Percentiles rank a stretch among this genome's conserved stretches.
Evolutionary conservation across 1,284 basidiomycete species (phyloP).

Genomic region (Ceratobasidium sp.): DNA sequence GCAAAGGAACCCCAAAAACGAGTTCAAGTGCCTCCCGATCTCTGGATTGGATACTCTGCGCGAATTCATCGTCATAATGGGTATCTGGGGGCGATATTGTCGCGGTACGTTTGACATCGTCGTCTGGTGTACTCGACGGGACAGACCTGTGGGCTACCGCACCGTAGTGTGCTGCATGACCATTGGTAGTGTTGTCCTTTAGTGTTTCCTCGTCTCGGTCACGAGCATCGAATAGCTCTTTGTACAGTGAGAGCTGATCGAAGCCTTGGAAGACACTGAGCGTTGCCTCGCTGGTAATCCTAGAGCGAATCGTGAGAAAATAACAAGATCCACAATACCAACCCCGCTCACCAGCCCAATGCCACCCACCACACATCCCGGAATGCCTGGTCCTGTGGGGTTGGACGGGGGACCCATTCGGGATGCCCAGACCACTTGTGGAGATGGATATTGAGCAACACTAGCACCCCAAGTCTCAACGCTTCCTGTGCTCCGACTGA

Average conservation of each 20-base stretch:
- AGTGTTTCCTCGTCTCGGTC: slow-evolving; percentile 34
- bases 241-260: slow-evolving; percentile 51
- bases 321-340: not conserved
- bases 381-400: slow-evolving; percentile 64
- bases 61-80: slow-evolving; percentile 56
- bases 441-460: slow-evolving; percentile 40
- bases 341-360: slow-evolving; percentile 59
- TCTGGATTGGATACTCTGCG: slow-evolving; percentile 60
- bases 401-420: slow-evolving; percentile 52
- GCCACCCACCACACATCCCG: slow-evolving; percentile 72
- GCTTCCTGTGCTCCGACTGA: slow-evolving; percentile 34
- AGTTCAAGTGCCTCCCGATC: slow-evolving; percentile 58
- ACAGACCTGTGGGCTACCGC: not conserved
- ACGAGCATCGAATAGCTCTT: slow-evolving; percentile 33
- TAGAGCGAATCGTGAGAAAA: not conserved
- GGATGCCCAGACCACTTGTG: slow-evolving; percentile 52
- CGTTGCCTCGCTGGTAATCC: slow-evolving; percentile 64
- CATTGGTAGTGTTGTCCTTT: slow-evolving; percentile 8
- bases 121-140: slow-evolving; percentile 3
- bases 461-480: slow-evolving; percentile 40
- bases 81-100: slow-evolving; percentile 12
- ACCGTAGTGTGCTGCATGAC: slow-evolving; percentile 18
- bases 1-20: slow-evolving; percentile 71
- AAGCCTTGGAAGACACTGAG: slow-evolving; percentile 71
- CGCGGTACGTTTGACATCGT: slow-evolving; percentile 15